Evolutionary conservation across 2,329 filamentous ascomycete species (phyloP).

Genomic region (Calonectria pseudoreteaudii): DNA sequence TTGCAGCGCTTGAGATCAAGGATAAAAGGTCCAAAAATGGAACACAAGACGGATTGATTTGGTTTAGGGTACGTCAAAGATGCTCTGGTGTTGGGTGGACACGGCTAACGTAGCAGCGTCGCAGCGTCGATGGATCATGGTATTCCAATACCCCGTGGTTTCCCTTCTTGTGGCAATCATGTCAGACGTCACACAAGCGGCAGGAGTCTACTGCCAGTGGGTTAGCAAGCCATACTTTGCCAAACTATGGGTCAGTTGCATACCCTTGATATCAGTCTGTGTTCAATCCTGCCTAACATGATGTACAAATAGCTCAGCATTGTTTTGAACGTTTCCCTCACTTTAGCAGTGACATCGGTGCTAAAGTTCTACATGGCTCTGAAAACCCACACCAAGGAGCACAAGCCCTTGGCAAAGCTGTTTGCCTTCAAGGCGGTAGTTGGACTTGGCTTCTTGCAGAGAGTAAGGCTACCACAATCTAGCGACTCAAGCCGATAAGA

Average conservation of each 20-base stretch:
- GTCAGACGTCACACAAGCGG: slow-evolving; percentile 31
- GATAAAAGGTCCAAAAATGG: slow-evolving; percentile 13
- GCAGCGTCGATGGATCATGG: slow-evolving; percentile 38
- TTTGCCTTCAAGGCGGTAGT: slow-evolving; percentile 37
- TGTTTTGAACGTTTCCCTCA: slow-evolving; percentile 14
- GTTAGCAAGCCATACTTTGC: slow-evolving; percentile 29
- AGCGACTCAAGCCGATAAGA: neutral
- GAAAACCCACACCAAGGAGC: slow-evolving; percentile 19
- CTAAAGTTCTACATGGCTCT: slow-evolving; percentile 22
- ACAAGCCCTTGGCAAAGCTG: slow-evolving; percentile 34
- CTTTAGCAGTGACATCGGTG: slow-evolving; percentile 29
- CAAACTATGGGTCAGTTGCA: slow-evolving; percentile 20
- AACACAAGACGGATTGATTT: slow-evolving; percentile 24
- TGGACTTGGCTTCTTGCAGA: slow-evolving; percentile 31
- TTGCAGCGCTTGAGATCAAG: slow-evolving; percentile 31
- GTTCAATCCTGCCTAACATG: slow-evolving; percentile 1
- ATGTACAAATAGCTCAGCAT: slow-evolving; percentile 7
- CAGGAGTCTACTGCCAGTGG: slow-evolving; percentile 33
- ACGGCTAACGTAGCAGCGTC: neutral
- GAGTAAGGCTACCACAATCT: slow-evolving; percentile 1
- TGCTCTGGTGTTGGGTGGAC: neutral
- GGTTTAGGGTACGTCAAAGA: slow-evolving; percentile 29
- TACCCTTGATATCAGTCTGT: neutral
- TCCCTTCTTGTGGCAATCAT: slow-evolving; percentile 20
- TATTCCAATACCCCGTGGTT: slow-evolving; percentile 38